Evolutionary conservation across 225 moss, liverwort and hornwort species (phyloP).

Genomic region (Takakia lepidozioides): DNA sequence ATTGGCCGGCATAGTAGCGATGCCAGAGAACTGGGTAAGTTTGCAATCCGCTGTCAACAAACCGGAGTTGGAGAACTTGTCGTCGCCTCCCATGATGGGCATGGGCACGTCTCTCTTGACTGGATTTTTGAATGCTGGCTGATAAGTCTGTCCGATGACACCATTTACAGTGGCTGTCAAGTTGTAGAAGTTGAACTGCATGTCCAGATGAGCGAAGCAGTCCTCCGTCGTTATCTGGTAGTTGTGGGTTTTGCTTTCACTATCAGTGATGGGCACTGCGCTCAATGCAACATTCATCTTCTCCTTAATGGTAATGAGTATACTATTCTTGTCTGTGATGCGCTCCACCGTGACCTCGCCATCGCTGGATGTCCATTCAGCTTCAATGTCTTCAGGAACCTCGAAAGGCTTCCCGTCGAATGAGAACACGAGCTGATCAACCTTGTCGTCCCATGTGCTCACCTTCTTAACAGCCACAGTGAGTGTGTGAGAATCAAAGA

Average conservation of each 20-base stretch:
- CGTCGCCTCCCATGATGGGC: slow-evolving; percentile 8
- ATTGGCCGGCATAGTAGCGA: no score
- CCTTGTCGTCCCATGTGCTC: slow-evolving; percentile 12
- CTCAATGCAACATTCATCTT: slow-evolving; percentile 12
- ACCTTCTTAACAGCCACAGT: no score
- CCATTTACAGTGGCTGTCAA: slow-evolving; percentile 17
- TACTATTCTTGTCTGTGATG: slow-evolving; percentile 5
- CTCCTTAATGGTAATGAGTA: slow-evolving; percentile 11
- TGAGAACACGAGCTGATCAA: no score
- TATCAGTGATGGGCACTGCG: slow-evolving; percentile 16
- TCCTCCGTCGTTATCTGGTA: slow-evolving; percentile 18
- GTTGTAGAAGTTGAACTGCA: slow-evolving; percentile 25
- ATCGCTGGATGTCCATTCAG: slow-evolving; percentile 10
- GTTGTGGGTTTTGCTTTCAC: slow-evolving; percentile 12
- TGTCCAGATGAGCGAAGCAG: slow-evolving; percentile 30
- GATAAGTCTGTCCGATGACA: no score
- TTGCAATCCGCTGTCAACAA: slow-evolving; percentile 7
- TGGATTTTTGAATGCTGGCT: slow-evolving; percentile 6
- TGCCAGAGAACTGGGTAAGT: neutral
- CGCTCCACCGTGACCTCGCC: slow-evolving; percentile 8
- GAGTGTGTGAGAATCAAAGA: no score
- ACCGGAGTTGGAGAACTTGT: slow-evolving; percentile 4
- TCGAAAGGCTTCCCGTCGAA: slow-evolving; percentile 10
- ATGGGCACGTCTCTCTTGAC: slow-evolving; percentile 2
- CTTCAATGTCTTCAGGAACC: neutral